Conservation (phyloP, 2,329 filamentous ascomycete genomes). For the Colletotrichum destructivum region DNA sequence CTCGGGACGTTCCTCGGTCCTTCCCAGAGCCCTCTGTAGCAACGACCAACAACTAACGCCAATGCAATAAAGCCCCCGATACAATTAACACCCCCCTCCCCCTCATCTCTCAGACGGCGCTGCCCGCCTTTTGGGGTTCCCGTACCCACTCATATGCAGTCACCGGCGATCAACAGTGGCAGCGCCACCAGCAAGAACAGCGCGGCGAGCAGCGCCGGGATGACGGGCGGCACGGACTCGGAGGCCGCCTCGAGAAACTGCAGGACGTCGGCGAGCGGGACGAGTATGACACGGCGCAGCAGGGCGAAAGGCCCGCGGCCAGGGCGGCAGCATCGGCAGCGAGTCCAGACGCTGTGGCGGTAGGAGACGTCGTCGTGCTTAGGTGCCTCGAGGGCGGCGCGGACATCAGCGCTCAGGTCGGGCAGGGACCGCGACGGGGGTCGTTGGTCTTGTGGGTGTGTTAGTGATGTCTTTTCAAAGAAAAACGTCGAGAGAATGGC, state of each 20-base stretch:
- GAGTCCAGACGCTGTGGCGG: slow-evolving; percentile 37
- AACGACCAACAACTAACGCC: not conserved
- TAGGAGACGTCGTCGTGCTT: slow-evolving; percentile 37
- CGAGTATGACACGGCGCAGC: slow-evolving; percentile 26
- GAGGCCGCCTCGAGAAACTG: slow-evolving; percentile 25
- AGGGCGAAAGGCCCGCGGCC: slow-evolving; percentile 28
- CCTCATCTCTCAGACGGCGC: not conserved
- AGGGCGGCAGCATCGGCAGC: slow-evolving; percentile 34
- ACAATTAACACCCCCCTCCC: not conserved
- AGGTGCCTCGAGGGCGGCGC: slow-evolving; percentile 27
- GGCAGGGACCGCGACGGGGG: slow-evolving; percentile 31
- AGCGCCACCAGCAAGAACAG: slow-evolving; percentile 29
- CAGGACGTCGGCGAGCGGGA: slow-evolving; percentile 28
- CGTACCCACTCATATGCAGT: slow-evolving; percentile 15
- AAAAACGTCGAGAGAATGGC: not conserved
- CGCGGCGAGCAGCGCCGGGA: slow-evolving; percentile 33
- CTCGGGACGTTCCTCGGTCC: not conserved
- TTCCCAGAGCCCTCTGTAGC: not conserved
- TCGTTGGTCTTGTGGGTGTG: slow-evolving; percentile 14
- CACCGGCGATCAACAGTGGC: slow-evolving; percentile 33
- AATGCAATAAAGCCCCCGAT: not conserved
- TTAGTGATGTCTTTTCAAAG: not conserved
- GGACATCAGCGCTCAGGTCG: slow-evolving; percentile 40
- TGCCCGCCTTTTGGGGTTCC: not conserved
- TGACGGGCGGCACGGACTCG: slow-evolving; percentile 30